Conservation (phyloP, 768 basidiomycete genomes). For the Tubosaeta brunneosetosa region DNA sequence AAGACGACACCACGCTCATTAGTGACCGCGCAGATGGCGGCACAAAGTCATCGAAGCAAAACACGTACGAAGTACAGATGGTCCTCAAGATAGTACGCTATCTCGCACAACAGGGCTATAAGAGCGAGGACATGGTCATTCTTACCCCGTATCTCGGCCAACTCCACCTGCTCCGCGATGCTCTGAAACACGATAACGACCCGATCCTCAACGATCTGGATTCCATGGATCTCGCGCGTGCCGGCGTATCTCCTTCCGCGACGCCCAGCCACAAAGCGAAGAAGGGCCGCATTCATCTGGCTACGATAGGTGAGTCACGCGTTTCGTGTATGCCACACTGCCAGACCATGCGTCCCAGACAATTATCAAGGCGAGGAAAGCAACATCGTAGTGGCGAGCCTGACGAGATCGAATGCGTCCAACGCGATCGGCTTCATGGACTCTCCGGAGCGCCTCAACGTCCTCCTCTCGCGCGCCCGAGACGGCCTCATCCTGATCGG, state of each 20-base stretch:
- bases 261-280: conserved; percentile 38
- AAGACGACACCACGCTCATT: conserved; percentile 41
- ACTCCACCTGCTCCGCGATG: conserved; percentile 43
- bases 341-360: conserved; percentile 36
- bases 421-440: conserved; percentile 68
- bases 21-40: conserved; percentile 43
- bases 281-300: conserved; percentile 42
- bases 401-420: conserved; percentile 55
- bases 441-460: conserved; percentile 64
- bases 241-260: conserved; percentile 40
- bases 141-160: conserved; percentile 71
- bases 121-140: conserved; percentile 56
- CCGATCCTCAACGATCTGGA: conserved; percentile 62
- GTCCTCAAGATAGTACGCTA: conserved; percentile 61
- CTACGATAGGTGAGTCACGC: conserved; percentile 54
- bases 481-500: conserved; percentile 63
- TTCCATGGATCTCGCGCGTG: conserved; percentile 49
- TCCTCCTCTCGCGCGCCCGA: conserved; percentile 64
- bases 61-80: conserved; percentile 56
- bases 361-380: conserved; percentile 77
- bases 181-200: conserved; percentile 45
- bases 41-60: conserved; percentile 54
- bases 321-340: background rate
- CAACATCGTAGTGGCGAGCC: conserved; percentile 56
- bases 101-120: conserved; percentile 64